A percentile compares a stretch with the other conserved stretches of the same genome.
These are phyloP conservation scores for Helicocarpus griseus DNA, from an alignment of 2,329 filamentous ascomycete genomes.

Conservation along the genomic window DNA sequence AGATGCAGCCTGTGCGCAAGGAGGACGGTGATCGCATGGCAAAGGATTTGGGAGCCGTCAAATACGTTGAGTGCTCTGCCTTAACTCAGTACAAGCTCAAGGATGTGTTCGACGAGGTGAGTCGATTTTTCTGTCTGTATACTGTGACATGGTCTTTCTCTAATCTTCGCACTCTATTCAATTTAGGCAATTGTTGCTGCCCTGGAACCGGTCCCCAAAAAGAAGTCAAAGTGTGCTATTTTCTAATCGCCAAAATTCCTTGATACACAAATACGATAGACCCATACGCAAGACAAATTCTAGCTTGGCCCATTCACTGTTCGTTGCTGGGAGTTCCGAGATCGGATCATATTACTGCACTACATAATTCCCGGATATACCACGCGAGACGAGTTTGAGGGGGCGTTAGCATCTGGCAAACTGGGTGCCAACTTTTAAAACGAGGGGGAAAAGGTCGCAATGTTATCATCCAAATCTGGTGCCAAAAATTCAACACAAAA, in stretches of 20 bases:
- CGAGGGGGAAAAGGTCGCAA: neutral
- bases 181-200: conserved; percentile 85
- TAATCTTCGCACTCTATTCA: conserved; percentile 7
- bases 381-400: neutral
- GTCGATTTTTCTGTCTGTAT: conserved; percentile 17
- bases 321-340: neutral
- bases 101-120: conserved; percentile 97
- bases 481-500: neutral
- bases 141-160: neutral
- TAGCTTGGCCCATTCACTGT: neutral
- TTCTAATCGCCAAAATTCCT: conserved; percentile 41
- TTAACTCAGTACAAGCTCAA: conserved; percentile 97
- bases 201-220: conserved; percentile 77
- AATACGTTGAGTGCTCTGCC: conserved; percentile 98
- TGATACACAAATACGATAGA: conserved; percentile 1
- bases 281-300: neutral
- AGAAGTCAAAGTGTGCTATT: conserved; percentile 63
- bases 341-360: neutral
- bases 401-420: neutral
- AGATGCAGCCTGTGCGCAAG: conserved; percentile 85
- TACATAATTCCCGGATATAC: neutral
- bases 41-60: conserved; percentile 92
- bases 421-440: neutral
- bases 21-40: conserved; percentile 95
- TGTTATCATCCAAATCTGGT: neutral